Evolutionary conservation across 75 land plant genomes (phyloP).

Genomic region (Pinus albicaulis): DNA sequence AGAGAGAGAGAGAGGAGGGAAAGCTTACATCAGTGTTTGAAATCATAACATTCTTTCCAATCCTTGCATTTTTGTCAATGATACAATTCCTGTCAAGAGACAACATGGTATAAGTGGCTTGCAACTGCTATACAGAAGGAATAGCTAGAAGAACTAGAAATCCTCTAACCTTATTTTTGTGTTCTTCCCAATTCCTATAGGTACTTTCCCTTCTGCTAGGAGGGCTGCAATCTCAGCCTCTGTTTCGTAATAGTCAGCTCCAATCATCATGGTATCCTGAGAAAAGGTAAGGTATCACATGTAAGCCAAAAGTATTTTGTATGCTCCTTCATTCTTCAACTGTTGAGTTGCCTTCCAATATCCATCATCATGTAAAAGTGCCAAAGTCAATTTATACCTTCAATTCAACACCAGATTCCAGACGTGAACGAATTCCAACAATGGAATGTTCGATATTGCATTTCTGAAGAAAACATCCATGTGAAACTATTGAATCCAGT

Average conservation of each 20-base stretch:
- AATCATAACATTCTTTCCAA: conserved; percentile 80
- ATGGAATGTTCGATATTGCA: conserved; percentile 69
- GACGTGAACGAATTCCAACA: conserved; percentile 64
- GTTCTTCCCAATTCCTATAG: conserved; percentile 81
- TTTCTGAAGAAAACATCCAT: conserved; percentile 65
- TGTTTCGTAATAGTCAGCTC: conserved; percentile 86
- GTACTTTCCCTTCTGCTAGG: conserved; percentile 75
- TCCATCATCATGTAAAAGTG: not conserved
- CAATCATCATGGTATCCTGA: conserved; percentile 92
- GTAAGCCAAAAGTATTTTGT: not conserved
- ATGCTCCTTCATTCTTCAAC: not conserved
- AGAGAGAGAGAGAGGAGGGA: not conserved
- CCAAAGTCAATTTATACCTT: conserved; percentile 34
- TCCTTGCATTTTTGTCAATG: conserved; percentile 96
- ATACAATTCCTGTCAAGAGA: conserved; percentile 68
- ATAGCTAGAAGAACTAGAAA: too few species aligned
- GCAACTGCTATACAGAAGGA: too few species aligned
- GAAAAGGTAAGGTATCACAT: not conserved
- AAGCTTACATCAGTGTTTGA: conserved; percentile 77
- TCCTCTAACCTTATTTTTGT: conserved; percentile 68
- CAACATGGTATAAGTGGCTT: not conserved
- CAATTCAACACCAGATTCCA: conserved; percentile 63
- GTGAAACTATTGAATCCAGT: conserved; percentile 60
- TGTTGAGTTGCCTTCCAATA: not conserved
- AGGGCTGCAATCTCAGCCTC: conserved; percentile 73